These are phyloP conservation scores for Stereocaulon alpinum DNA, from an alignment of 495 filamentous ascomycete genomes.

Conservation along the genomic window DNA sequence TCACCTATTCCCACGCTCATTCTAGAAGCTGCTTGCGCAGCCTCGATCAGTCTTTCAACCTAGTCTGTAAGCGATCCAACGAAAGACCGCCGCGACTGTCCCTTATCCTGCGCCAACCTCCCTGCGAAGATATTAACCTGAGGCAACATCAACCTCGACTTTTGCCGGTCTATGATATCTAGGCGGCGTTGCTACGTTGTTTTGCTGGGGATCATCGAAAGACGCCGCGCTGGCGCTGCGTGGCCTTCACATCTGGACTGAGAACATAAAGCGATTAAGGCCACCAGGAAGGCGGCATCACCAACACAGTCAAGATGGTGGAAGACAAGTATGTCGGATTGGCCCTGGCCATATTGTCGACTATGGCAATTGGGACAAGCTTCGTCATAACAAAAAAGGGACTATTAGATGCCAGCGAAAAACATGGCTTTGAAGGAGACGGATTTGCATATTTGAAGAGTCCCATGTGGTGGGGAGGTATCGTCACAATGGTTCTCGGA, in stretches of 20 bases:
- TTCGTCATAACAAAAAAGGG: constrained; percentile 95
- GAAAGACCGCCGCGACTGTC: not conserved
- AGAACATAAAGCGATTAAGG: not conserved
- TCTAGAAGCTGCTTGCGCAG: not conserved
- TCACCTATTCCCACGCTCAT: not conserved
- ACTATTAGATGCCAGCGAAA: constrained; percentile 76
- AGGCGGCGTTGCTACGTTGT: not conserved
- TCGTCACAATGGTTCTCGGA: constrained; percentile 71
- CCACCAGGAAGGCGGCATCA: not conserved
- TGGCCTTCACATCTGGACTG: not conserved
- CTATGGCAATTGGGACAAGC: constrained; percentile 85
- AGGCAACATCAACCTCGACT: not conserved
- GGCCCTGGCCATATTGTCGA: constrained; percentile 78
- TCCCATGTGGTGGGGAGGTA: constrained; percentile 92
- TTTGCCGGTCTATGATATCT: not conserved
- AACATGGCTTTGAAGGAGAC: constrained; percentile 92
- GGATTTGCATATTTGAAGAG: constrained; percentile 88
- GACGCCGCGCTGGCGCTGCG: constrained; percentile 13
- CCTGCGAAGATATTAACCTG: not conserved
- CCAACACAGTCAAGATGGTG: constrained; percentile 15
- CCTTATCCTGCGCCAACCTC: not conserved
- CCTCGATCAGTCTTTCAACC: not conserved
- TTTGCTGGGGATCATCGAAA: not conserved
- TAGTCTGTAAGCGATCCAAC: not conserved
- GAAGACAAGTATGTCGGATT: constrained; percentile 75